Percentiles rank a stretch among this genome's conserved stretches.
phyloP scores from a whole-genome alignment of 768 basidiomycete genomes.

The Boletales sp. region DNA sequence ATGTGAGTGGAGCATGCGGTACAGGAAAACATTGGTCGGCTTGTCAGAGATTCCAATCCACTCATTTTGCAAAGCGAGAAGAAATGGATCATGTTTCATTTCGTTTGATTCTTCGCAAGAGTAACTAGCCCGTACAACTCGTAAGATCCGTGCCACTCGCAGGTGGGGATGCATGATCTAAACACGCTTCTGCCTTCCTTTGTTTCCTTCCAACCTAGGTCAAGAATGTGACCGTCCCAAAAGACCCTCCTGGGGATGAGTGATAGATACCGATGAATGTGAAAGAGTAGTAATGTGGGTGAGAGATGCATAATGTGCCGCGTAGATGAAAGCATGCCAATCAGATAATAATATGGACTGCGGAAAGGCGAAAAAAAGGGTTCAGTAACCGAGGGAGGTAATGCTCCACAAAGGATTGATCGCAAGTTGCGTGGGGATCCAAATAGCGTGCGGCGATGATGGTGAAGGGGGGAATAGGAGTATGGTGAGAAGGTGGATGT shows the following conservation, averaged over 20 bases:
- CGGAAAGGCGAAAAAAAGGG: slow-evolving; percentile 12
- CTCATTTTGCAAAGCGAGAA: not conserved
- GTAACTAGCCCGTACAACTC: slow-evolving; percentile 23
- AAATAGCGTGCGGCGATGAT: slow-evolving; percentile 9
- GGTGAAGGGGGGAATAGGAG: slow-evolving; percentile 3
- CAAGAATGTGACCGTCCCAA: slow-evolving; percentile 8
- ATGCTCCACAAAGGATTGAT: slow-evolving; percentile 6
- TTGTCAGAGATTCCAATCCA: too few relatives aligned
- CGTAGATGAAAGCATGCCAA: slow-evolving; percentile 19
- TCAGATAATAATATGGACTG: slow-evolving; percentile 27
- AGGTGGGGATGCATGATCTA: not conserved
- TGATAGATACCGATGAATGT: slow-evolving; percentile 25
- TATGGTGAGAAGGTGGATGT: slow-evolving; percentile 14
- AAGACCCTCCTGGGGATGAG: slow-evolving; percentile 25
- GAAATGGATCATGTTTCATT: slow-evolving; percentile 36
- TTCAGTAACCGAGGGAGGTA: slow-evolving; percentile 6
- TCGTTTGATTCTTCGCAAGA: slow-evolving; percentile 40
- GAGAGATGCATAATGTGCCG: slow-evolving; percentile 26
- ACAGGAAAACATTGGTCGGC: not conserved
- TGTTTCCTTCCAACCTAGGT: slow-evolving; percentile 7
- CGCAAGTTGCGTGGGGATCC: slow-evolving; percentile 20
- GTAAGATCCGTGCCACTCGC: slow-evolving; percentile 19
- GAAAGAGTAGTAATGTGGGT: slow-evolving; percentile 25
- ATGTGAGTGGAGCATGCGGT: not conserved
- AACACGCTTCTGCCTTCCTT: not conserved